phyloP scores from a whole-genome alignment of 2,329 filamentous ascomycete genomes.

The Dothideomycetidae sp. region DNA sequence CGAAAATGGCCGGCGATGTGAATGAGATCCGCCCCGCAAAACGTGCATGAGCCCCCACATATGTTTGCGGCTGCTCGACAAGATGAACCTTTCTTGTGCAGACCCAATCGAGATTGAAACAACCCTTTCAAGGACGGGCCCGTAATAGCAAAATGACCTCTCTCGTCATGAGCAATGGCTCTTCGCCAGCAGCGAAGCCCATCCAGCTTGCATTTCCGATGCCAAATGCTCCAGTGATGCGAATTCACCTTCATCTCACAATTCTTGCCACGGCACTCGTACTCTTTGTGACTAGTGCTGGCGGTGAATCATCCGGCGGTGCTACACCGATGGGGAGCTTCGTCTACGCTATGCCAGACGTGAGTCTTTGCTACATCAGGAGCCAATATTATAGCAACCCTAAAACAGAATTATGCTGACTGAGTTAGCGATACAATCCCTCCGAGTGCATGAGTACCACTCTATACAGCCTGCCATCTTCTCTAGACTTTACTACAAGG shows the following conservation, averaged over 20 bases:
- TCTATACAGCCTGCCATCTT: constrained; percentile 60
- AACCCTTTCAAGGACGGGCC: neutral
- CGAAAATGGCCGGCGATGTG: no score
- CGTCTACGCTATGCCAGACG: constrained; percentile 85
- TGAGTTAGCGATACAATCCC: constrained; percentile 27
- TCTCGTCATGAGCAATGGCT: constrained; percentile 20
- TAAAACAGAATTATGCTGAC: constrained; percentile 33
- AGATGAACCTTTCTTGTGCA: no score
- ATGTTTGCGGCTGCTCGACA: no score
- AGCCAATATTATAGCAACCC: no score
- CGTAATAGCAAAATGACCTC: no score
- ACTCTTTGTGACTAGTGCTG: constrained; percentile 43
- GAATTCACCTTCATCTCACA: constrained; percentile 45
- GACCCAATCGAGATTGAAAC: neutral
- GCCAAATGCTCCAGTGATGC: constrained; percentile 42
- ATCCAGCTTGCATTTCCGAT: constrained; percentile 44
- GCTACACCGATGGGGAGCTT: constrained; percentile 61
- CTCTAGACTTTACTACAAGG: constrained; percentile 73
- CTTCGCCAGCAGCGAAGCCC: constrained; percentile 24
- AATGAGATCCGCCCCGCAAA: no score
- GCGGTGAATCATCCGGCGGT: constrained; percentile 27
- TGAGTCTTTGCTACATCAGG: no score
- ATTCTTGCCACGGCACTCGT: constrained; percentile 38
- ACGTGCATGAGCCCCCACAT: no score
- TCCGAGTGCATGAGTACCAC: constrained; percentile 60